Percentiles rank a stretch among this genome's conserved stretches.
Evolutionary conservation across 345 rosid species (phyloP).

Genomic region (Syzygium oleosum): DNA sequence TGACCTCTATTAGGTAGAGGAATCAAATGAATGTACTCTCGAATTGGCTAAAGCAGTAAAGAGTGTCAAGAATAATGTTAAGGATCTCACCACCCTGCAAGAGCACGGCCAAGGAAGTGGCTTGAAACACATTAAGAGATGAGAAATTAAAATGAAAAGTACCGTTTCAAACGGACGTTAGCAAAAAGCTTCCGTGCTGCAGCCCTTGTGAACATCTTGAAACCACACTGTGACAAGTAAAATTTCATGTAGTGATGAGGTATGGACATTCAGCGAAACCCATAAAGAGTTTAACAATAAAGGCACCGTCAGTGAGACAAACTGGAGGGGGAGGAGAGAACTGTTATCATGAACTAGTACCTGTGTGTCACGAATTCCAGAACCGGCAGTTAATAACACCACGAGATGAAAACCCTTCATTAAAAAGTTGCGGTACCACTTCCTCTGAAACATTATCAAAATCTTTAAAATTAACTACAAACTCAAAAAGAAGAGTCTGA

Average conservation of each 20-base stretch:
- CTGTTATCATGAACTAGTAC: conserved; percentile 16
- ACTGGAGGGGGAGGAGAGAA: background rate
- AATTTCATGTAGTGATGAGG: background rate
- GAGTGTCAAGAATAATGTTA: background rate
- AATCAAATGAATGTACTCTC: background rate
- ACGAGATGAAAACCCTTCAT: conserved; percentile 98
- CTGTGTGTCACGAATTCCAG: conserved; percentile 98
- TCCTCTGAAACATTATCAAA: conserved; percentile 52
- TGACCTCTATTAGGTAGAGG: background rate
- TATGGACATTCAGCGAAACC: background rate
- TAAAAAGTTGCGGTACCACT: conserved; percentile 93
- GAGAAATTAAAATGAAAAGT: background rate
- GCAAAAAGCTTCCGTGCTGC: conserved; percentile 94
- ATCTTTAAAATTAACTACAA: conserved; percentile 14
- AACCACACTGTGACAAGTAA: conserved; percentile 70
- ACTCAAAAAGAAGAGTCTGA: background rate
- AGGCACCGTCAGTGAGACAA: background rate
- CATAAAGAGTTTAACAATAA: background rate
- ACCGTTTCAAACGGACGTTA: conserved; percentile 84
- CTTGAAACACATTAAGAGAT: background rate
- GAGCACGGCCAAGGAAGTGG: background rate
- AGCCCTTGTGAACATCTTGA: conserved; percentile 98
- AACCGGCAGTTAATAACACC: conserved; percentile 80
- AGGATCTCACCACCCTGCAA: background rate
- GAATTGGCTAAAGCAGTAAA: background rate